Conservation (phyloP, 257 asterid genomes). For the Solanum tacnaense region DNA sequence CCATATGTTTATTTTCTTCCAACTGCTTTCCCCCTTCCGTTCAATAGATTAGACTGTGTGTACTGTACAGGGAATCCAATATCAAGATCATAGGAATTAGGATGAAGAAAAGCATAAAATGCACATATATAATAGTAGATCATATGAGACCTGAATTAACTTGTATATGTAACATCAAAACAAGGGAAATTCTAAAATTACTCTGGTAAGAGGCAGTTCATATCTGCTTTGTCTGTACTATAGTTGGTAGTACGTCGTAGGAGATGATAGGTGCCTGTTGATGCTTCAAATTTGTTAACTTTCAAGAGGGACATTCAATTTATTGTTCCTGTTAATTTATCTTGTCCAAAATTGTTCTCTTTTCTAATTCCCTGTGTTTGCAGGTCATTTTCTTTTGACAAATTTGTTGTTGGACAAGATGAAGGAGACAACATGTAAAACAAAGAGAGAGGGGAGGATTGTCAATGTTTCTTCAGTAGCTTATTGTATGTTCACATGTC, state of each 20-base stretch:
- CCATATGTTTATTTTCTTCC: not conserved
- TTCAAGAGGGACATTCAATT: not conserved
- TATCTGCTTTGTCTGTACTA: not conserved
- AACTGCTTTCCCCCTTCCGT: not conserved
- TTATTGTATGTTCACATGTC: constrained; percentile 29
- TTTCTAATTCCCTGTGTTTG: constrained; percentile 3
- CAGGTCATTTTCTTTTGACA: constrained; percentile 91
- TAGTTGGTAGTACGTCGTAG: not conserved
- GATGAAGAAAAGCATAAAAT: not conserved
- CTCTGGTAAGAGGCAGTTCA: not conserved
- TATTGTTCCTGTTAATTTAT: not conserved
- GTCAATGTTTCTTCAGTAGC: constrained; percentile 72
- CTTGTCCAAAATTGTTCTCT: not conserved
- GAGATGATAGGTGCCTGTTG: not conserved
- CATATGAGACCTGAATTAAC: not conserved
- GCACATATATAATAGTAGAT: not conserved
- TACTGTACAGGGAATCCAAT: not conserved
- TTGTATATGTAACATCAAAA: not conserved
- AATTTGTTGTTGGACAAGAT: constrained; percentile 61
- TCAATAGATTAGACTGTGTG: not conserved
- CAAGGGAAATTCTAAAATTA: not conserved
- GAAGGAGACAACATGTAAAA: constrained; percentile 52
- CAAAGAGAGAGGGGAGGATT: constrained; percentile 71
- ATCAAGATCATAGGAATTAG: not conserved
- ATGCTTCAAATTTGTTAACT: not conserved